Percentiles rank a stretch among this genome's conserved stretches.
These are phyloP conservation scores for Syzygium oleosum DNA, from an alignment of 345 rosid species.

Conservation along the genomic window DNA sequence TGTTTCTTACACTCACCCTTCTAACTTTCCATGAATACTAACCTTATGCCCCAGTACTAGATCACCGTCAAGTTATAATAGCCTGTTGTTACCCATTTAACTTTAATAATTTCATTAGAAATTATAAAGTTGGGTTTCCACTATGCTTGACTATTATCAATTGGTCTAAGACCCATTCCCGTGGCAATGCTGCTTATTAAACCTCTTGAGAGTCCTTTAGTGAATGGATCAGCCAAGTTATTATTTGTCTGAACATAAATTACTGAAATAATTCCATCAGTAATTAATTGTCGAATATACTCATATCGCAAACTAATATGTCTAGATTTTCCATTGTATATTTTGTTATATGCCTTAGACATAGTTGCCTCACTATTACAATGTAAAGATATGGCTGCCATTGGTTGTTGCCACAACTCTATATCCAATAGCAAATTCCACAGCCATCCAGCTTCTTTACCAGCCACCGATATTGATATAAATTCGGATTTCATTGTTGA, in stretches of 20 bases:
- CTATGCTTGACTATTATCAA: not conserved
- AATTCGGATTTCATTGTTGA: not conserved
- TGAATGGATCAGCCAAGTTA: not conserved
- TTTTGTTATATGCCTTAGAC: too few relatives aligned
- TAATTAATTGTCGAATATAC: not conserved
- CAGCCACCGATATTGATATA: not conserved
- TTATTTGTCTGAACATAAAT: too few relatives aligned
- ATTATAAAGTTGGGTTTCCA: not conserved
- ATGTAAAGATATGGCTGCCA: not conserved
- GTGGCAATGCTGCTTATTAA: not conserved
- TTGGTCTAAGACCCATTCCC: not conserved
- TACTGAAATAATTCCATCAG: too few relatives aligned
- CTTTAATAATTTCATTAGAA: not conserved
- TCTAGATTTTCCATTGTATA: not conserved
- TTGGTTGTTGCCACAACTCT: not conserved
- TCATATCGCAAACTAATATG: not conserved
- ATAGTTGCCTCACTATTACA: not conserved
- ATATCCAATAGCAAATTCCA: too few relatives aligned
- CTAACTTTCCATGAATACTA: not conserved
- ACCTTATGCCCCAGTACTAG: not conserved
- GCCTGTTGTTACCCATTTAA: not conserved
- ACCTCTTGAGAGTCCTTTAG: not conserved
- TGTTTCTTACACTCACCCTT: not conserved
- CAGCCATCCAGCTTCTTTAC: not conserved
- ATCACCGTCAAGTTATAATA: not conserved